Conservation (phyloP, 176 grass and related monocot genomes). For the Bothriochloa decipiens region DNA sequence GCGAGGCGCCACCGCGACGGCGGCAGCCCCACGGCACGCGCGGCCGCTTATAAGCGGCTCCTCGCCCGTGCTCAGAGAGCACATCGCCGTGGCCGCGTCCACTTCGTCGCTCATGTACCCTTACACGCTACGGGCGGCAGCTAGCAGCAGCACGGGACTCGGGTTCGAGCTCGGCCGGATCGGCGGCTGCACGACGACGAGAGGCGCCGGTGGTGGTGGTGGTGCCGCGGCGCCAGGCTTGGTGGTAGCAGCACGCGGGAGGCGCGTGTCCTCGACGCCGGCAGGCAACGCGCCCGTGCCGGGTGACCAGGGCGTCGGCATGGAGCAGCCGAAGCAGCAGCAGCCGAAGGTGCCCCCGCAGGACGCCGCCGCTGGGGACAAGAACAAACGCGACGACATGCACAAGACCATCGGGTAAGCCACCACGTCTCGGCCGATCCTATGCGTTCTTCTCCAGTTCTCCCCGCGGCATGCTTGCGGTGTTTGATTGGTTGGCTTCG, state of each 20-base stretch:
- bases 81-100: neutral
- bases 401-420: conserved; percentile 38
- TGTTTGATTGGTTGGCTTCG: neutral
- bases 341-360: conserved; percentile 7
- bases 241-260: neutral
- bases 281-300: conserved; percentile 16
- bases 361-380: neutral
- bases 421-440: neutral
- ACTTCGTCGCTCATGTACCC: conserved; percentile 38
- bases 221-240: neutral
- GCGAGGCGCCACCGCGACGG: conserved; percentile 18
- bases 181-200: neutral
- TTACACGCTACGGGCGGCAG: conserved; percentile 37
- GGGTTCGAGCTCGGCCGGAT: conserved; percentile 34
- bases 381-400: conserved; percentile 20
- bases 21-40: neutral
- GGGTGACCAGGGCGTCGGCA: conserved; percentile 42
- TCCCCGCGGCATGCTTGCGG: no score
- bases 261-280: conserved; percentile 40
- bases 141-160: conserved; percentile 30
- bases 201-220: neutral
- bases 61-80: neutral
- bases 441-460: neutral
- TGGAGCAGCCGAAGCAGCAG: conserved; percentile 54
- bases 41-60: neutral